A percentile compares a stretch with the other conserved stretches of the same genome.
These are phyloP conservation scores for Coemansia sp. DNA, from an alignment of 192 early-diverging fungal species.

Conservation along the genomic window DNA sequence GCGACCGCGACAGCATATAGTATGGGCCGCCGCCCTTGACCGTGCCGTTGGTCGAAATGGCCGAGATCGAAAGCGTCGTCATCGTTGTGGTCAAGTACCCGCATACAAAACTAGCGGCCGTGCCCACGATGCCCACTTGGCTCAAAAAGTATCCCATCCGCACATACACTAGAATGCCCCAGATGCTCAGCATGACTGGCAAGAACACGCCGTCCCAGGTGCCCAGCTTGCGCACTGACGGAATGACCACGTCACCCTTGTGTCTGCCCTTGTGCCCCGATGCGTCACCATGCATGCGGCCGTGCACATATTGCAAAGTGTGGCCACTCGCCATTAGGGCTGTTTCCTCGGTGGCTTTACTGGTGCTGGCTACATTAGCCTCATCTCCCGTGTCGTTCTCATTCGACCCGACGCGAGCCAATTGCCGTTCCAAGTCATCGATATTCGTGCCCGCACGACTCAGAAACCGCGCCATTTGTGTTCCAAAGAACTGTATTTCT, in stretches of 20 bases:
- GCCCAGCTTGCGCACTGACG: conserved; percentile 56
- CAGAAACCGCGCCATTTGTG: conserved; percentile 47
- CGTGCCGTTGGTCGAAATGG: conserved; percentile 68
- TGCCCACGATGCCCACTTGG: conserved; percentile 64
- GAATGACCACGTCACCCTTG: not conserved
- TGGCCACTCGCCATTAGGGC: conserved; percentile 3
- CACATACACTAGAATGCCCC: conserved; percentile 70
- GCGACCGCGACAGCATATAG: conserved; percentile 65
- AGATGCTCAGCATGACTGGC: conserved; percentile 67
- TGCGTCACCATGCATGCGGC: conserved; percentile 8
- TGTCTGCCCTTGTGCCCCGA: conserved; percentile 4
- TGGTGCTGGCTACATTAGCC: not conserved
- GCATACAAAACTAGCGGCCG: conserved; percentile 59
- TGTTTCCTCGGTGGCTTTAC: conserved; percentile 14
- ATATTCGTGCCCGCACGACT: conserved; percentile 54
- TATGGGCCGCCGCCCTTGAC: conserved; percentile 70
- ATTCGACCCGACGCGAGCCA: conserved; percentile 46
- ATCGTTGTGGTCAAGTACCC: conserved; percentile 63
- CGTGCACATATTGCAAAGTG: conserved; percentile 7
- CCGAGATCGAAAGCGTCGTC: conserved; percentile 66
- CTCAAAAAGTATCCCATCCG: conserved; percentile 68
- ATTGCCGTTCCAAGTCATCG: conserved; percentile 52
- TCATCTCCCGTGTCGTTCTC: conserved; percentile 41
- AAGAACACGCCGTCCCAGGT: conserved; percentile 72
- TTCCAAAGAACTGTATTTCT: not conserved